A percentile compares a stretch with the other conserved stretches of the same genome.
Evolutionary conservation across 169 alveolate genomes (phyloP).

Genomic region (Cystoisospora suis): DNA sequence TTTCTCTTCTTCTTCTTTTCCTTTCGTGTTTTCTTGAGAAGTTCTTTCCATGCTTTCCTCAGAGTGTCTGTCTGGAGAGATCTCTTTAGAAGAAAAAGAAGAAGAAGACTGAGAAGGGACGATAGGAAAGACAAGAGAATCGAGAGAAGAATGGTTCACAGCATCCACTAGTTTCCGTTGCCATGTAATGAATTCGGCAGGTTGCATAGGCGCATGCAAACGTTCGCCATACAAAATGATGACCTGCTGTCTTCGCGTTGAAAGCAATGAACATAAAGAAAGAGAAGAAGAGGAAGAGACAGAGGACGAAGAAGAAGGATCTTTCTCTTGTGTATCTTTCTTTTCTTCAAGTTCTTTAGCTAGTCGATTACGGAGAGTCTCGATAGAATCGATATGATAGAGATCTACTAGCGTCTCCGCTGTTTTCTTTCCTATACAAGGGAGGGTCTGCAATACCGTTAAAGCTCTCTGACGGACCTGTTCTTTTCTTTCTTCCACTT

Average conservation of each 20-base stretch:
- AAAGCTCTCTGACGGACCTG: not conserved
- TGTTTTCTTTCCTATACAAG: not conserved
- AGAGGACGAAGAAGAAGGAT: not conserved
- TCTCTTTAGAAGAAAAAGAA: not conserved
- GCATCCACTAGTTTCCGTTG: constrained; percentile 5
- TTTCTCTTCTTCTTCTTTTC: not conserved
- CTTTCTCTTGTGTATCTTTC: not conserved
- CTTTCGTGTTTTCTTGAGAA: not conserved
- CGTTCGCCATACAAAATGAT: no score
- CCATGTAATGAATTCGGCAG: constrained; percentile 3
- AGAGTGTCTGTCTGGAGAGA: not conserved
- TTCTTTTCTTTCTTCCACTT: not conserved
- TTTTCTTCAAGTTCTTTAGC: not conserved
- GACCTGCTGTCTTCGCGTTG: no score
- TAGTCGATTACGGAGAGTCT: not conserved
- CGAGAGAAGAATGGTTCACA: not conserved
- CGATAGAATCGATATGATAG: not conserved
- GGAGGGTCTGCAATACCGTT: not conserved
- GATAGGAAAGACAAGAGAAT: not conserved
- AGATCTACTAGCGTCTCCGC: constrained; percentile 7
- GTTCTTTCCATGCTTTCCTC: not conserved
- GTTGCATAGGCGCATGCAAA: constrained; percentile 1
- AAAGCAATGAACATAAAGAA: no score
- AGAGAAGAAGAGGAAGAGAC: no score
- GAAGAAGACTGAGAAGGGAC: not conserved